phyloP scores from a whole-genome alignment of 805 yeast genomes.

The Suhomyces sp. region DNA sequence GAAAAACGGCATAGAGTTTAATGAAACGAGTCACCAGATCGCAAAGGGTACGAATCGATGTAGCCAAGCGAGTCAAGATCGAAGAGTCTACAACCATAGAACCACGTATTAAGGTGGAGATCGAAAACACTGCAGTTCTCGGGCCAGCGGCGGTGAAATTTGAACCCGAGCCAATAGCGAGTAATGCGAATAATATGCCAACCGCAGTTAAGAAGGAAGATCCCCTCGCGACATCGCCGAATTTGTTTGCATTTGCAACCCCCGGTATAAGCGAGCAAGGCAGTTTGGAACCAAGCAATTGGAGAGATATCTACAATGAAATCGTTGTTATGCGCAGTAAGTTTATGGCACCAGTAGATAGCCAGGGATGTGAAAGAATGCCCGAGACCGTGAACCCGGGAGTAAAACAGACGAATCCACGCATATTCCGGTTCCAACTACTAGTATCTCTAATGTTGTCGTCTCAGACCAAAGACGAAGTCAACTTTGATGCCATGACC shows the following conservation, averaged over 20 bases:
- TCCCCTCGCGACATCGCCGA: not conserved
- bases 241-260: not conserved
- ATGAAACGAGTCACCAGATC: slow-evolving; percentile 1
- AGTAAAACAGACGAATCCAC: slow-evolving; percentile 32
- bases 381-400: slow-evolving; percentile 43
- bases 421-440: slow-evolving; percentile 62
- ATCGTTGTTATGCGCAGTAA: slow-evolving; percentile 65
- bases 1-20: not conserved
- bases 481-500: slow-evolving; percentile 69
- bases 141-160: not conserved
- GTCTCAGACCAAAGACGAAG: slow-evolving; percentile 89
- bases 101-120: slow-evolving; percentile 2
- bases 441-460: slow-evolving; percentile 81
- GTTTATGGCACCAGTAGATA: slow-evolving; percentile 80
- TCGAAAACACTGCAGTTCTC: not conserved
- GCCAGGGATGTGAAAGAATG: slow-evolving; percentile 75
- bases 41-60: not conserved
- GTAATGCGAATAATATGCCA: not conserved
- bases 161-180: not conserved
- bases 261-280: not conserved
- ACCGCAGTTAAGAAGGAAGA: not conserved
- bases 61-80: not conserved
- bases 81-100: not conserved
- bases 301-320: slow-evolving; percentile 54
- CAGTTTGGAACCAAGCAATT: slow-evolving; percentile 38